phyloP scores from a whole-genome alignment of 163 green algal species.

The Scenedesmus sp. region DNA sequence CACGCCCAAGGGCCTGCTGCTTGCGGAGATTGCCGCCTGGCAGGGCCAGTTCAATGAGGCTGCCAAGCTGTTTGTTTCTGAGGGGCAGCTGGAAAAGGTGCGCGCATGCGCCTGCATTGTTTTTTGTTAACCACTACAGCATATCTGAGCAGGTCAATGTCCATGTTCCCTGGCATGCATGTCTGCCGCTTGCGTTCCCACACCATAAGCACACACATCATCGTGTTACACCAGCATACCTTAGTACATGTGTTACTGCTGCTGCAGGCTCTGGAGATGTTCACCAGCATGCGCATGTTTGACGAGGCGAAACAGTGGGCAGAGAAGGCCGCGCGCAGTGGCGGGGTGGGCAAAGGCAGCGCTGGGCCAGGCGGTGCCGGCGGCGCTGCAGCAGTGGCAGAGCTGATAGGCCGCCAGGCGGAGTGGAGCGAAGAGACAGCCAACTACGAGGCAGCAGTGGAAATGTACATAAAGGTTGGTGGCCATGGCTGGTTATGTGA shows the following conservation, averaged over 20 bases:
- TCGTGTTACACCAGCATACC: background rate
- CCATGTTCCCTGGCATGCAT: background rate
- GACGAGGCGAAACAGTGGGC: conserved; percentile 84
- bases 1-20: conserved; percentile 65
- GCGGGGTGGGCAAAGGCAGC: conserved; percentile 41
- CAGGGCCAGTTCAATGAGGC: conserved; percentile 84
- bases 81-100: conserved; percentile 58
- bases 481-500: background rate
- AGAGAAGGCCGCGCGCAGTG: conserved; percentile 69
- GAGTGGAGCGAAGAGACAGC: conserved; percentile 87
- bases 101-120: background rate
- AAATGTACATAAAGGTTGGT: conserved; percentile 86
- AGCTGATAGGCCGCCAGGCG: conserved; percentile 81
- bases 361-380: conserved; percentile 6
- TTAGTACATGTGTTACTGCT: background rate
- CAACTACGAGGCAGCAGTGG: conserved; percentile 80
- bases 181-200: background rate
- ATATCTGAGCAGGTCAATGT: no score
- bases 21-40: conserved; percentile 83
- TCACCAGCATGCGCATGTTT: conserved; percentile 86
- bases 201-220: no score
- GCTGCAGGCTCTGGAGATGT: conserved; percentile 83
- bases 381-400: conserved; percentile 39
- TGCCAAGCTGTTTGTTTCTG: conserved; percentile 73
- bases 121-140: no score